These are phyloP conservation scores for Pseudonitzschia multistriata DNA, from an alignment of 108 stramenopile species.

Conservation along the genomic window DNA sequence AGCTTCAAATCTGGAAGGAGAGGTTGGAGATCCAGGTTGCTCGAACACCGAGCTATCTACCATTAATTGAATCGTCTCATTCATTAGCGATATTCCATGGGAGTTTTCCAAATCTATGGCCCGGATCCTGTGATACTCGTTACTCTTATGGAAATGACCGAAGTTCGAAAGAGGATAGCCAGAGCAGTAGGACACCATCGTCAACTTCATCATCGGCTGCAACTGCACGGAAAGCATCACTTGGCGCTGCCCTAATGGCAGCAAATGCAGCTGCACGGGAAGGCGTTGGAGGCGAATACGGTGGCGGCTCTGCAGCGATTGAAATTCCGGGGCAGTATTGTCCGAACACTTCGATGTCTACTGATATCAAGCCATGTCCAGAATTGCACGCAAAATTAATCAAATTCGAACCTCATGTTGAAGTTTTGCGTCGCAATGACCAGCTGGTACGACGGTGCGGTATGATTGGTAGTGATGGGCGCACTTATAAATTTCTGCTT, in stretches of 20 bases:
- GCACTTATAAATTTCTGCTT: conserved; percentile 64
- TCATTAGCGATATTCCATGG: conserved; percentile 66
- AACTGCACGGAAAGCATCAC: conserved; percentile 65
- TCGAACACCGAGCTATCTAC: conserved; percentile 49
- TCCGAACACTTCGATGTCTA: conserved; percentile 49
- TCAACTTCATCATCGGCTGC: conserved; percentile 55
- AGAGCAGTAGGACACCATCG: conserved; percentile 13
- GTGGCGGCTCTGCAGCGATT: conserved; percentile 71
- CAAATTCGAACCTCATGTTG: conserved; percentile 62
- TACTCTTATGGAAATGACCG: conserved; percentile 38
- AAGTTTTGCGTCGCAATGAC: conserved; percentile 60
- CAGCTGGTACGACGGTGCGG: conserved; percentile 69
- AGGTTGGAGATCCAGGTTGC: conserved; percentile 65
- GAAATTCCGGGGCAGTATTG: conserved; percentile 90
- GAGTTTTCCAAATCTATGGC: conserved; percentile 74
- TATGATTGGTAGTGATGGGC: conserved; percentile 85
- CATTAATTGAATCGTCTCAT: conserved; percentile 65
- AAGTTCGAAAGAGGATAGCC: conserved; percentile 17
- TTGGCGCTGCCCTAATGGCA: conserved; percentile 58
- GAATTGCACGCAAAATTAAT: conserved; percentile 83
- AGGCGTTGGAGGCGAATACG: conserved; percentile 73
- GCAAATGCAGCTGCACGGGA: conserved; percentile 60
- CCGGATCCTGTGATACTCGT: conserved; percentile 60
- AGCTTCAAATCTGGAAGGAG: conserved; percentile 68
- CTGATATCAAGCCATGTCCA: conserved; percentile 69